Evolutionary conservation across 129 eudicot species (phyloP).

Genomic region (Calendula officinalis): DNA sequence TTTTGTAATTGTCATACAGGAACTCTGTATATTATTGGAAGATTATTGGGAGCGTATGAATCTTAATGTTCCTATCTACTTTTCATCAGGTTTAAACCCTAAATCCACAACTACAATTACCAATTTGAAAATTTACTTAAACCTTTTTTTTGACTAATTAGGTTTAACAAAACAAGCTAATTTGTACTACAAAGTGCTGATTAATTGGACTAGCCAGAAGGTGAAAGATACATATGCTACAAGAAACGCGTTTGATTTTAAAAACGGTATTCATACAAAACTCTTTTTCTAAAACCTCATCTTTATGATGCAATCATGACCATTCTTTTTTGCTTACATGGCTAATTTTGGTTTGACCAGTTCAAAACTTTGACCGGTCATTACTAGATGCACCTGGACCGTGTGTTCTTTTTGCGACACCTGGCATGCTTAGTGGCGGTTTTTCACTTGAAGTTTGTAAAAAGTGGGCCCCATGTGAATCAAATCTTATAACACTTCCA

Average conservation of each 20-base stretch:
- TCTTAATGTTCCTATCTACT: slow-evolving; percentile 84
- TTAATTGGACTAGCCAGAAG: slow-evolving; percentile 97
- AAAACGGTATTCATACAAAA: slow-evolving; percentile 53
- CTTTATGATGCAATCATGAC: background rate
- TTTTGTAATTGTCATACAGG: slow-evolving; percentile 50
- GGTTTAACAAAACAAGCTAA: slow-evolving; percentile 93
- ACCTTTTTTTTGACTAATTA: slow-evolving; percentile 3
- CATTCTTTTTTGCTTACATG: slow-evolving; percentile 6
- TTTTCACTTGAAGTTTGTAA: slow-evolving; percentile 90
- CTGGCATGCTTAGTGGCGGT: slow-evolving; percentile 95
- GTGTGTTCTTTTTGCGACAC: slow-evolving; percentile 96
- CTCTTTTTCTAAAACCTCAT: background rate
- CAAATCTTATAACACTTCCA: slow-evolving; percentile 75
- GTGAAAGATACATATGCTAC: slow-evolving; percentile 80
- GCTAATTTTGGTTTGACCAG: slow-evolving; percentile 45
- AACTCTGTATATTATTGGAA: slow-evolving; percentile 79
- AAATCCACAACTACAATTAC: background rate
- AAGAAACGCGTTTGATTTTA: slow-evolving; percentile 78
- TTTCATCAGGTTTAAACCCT: slow-evolving; percentile 65
- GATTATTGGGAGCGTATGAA: slow-evolving; percentile 97
- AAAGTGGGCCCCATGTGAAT: slow-evolving; percentile 91
- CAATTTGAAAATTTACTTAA: background rate
- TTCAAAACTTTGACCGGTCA: slow-evolving; percentile 68
- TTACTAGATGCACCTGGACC: slow-evolving; percentile 88
- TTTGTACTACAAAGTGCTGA: slow-evolving; percentile 79